Conservation (phyloP, 2,329 filamentous ascomycete species). For the Colletotrichum sp. region DNA sequence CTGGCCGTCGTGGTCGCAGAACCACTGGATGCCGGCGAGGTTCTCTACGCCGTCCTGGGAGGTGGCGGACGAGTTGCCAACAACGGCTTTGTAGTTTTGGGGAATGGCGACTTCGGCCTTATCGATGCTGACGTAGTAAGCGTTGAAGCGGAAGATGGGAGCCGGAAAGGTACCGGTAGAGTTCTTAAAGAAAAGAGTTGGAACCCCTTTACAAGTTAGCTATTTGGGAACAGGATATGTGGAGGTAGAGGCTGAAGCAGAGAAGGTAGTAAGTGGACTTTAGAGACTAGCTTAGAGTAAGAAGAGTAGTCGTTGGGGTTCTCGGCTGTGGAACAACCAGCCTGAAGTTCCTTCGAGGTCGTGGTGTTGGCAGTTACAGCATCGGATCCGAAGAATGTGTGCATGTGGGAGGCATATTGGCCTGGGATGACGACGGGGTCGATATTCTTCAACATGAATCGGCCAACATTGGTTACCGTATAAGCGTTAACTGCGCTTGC, state of each 20-base stretch:
- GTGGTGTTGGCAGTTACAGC: conserved; percentile 31
- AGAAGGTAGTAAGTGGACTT: neutral
- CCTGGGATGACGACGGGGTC: conserved; percentile 34
- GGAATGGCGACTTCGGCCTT: conserved; percentile 47
- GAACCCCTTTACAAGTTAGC: conserved; percentile 30
- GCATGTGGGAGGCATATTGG: conserved; percentile 33
- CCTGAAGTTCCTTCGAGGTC: conserved; percentile 33
- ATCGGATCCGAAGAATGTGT: conserved; percentile 38
- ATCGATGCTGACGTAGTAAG: conserved; percentile 48
- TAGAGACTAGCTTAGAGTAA: conserved; percentile 38
- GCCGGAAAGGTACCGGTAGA: conserved; percentile 29
- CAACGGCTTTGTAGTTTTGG: conserved; percentile 44
- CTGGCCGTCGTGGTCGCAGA: conserved; percentile 32
- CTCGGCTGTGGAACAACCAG: conserved; percentile 45
- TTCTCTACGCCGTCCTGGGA: conserved; percentile 11
- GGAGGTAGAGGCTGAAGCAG: neutral
- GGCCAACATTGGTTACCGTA: conserved; percentile 23
- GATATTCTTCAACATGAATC: conserved; percentile 35
- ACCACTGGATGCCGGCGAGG: conserved; percentile 23
- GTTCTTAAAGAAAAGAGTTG: conserved; percentile 40
- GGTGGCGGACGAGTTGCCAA: conserved; percentile 40
- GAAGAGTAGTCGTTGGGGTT: conserved; percentile 50
- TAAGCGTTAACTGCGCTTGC: neutral
- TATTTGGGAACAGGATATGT: rapidly evolving
- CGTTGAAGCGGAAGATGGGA: conserved; percentile 40